Evolutionary conservation across 2,329 filamentous ascomycete species (phyloP).

Genomic region (Ascochyta fabae): DNA sequence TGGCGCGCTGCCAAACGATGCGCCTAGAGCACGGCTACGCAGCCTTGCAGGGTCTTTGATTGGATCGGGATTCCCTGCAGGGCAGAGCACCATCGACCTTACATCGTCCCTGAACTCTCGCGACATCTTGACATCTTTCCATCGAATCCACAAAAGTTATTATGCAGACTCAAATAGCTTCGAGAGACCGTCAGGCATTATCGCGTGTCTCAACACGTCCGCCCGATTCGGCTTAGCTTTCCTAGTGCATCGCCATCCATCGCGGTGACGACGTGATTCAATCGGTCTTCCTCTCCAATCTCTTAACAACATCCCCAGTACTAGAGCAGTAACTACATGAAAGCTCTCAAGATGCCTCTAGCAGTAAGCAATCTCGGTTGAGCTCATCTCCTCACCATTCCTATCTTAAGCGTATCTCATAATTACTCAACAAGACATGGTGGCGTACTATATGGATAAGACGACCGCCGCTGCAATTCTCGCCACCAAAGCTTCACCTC

Average conservation of each 20-base stretch:
- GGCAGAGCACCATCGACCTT: not conserved
- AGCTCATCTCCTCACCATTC: not conserved
- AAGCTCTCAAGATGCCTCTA: conserved; percentile 39
- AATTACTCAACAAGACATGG: not conserved
- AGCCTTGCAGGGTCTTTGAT: conserved; percentile 13
- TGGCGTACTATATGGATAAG: not conserved
- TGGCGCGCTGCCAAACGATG: conserved; percentile 16
- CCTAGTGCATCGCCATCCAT: conserved; percentile 12
- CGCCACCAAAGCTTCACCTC: not conserved
- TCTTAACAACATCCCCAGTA: not conserved
- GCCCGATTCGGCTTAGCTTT: conserved; percentile 23
- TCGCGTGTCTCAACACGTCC: conserved; percentile 1
- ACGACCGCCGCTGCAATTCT: not conserved
- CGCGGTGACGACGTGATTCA: conserved; percentile 17
- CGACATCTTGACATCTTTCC: not conserved
- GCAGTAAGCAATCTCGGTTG: conserved; percentile 29
- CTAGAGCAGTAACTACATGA: conserved; percentile 14
- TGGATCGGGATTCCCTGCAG: conserved; percentile 4
- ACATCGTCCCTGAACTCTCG: not conserved
- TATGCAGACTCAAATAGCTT: not conserved
- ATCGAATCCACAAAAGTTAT: not conserved
- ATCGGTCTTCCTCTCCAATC: not conserved
- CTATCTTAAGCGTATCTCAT: not conserved
- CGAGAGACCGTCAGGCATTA: conserved; percentile 9
- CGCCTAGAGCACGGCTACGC: conserved; percentile 13